Percentiles rank a stretch among this genome's conserved stretches.
Evolutionary conservation across 139 green algal species (phyloP).

Genomic region (Closterium sp.): DNA sequence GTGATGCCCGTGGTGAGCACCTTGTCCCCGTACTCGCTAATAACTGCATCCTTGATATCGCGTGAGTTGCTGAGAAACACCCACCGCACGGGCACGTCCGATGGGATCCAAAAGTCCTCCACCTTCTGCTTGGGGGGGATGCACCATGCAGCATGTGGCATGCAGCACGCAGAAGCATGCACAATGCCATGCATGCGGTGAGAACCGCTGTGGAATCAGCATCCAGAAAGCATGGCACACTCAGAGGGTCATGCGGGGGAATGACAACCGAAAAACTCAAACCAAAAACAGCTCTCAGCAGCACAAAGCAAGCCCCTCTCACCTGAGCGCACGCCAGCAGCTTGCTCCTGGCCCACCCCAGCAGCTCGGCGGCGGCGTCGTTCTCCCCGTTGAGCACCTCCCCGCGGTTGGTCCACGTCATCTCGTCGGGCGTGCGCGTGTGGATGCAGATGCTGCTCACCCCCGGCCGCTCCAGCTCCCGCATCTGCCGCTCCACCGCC

Average conservation of each 20-base stretch:
- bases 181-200: too few relatives aligned
- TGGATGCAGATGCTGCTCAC: background rate
- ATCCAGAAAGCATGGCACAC: too few relatives aligned
- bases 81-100: background rate
- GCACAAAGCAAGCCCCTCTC: too few relatives aligned
- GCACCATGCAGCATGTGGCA: background rate
- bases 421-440: constrained; percentile 1
- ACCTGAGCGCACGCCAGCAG: background rate
- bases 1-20: constrained; percentile 14
- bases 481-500: background rate
- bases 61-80: background rate
- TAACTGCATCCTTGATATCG: background rate
- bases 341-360: background rate
- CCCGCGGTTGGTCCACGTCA: background rate
- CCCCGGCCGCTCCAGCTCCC: background rate
- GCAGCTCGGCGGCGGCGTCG: background rate
- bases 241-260: too few relatives aligned
- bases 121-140: background rate
- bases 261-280: too few relatives aligned
- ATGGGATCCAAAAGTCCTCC: background rate
- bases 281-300: too few relatives aligned
- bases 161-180: too few relatives aligned
- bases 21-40: background rate
- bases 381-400: background rate
- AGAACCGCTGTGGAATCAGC: too few relatives aligned